Evolutionary conservation across 352 stramenopile genomes (phyloP).

Genomic region (Phytophthora rubi): DNA sequence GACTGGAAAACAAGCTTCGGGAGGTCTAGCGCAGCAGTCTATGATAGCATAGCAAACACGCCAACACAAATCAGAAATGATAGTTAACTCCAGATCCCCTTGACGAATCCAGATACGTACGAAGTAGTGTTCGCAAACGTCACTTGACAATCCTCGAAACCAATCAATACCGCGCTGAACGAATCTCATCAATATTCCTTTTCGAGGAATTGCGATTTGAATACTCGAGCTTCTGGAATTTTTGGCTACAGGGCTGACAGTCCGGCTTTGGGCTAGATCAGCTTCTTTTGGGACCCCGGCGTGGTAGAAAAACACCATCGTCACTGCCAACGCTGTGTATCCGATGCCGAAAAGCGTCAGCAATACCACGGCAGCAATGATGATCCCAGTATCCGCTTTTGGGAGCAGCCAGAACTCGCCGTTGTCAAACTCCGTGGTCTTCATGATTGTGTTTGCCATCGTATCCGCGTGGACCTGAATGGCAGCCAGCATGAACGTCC

Average conservation of each 20-base stretch:
- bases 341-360: slow-evolving; percentile 26
- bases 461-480: slow-evolving; percentile 34
- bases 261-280: background rate
- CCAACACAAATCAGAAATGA: background rate
- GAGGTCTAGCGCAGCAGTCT: slow-evolving; percentile 46
- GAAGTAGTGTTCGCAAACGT: slow-evolving; percentile 4
- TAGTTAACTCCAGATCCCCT: background rate
- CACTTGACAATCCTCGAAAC: background rate
- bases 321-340: slow-evolving; percentile 31
- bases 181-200: background rate
- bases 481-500: slow-evolving; percentile 33
- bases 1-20: slow-evolving; percentile 55
- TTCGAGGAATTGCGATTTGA: background rate
- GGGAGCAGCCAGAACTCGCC: slow-evolving; percentile 47
- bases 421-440: slow-evolving; percentile 34
- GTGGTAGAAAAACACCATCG: slow-evolving; percentile 35
- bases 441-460: slow-evolving; percentile 38
- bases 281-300: background rate
- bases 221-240: too few relatives aligned
- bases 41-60: background rate
- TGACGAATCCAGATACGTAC: background rate
- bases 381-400: slow-evolving; percentile 15
- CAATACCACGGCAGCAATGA: slow-evolving; percentile 17
- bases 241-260: background rate
- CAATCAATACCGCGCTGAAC: background rate